Conservation (phyloP, 2,329 filamentous ascomycete genomes). For the Ophiostoma novo-ulmi region DNA sequence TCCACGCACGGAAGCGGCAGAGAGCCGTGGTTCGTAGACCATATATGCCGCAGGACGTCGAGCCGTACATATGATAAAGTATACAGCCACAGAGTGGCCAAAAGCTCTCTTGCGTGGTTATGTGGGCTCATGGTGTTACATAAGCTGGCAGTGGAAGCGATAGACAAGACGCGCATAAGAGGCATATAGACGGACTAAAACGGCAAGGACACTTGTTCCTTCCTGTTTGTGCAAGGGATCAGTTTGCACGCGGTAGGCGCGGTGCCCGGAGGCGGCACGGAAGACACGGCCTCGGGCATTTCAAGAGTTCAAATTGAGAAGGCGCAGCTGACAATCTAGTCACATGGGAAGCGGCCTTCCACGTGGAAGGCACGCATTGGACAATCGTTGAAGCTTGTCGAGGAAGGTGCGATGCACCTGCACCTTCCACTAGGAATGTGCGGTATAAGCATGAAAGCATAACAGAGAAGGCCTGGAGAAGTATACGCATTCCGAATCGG, state of each 20-base stretch:
- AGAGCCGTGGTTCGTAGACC: neutral
- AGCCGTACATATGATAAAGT: too few species aligned
- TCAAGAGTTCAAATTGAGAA: neutral
- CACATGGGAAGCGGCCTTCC: neutral
- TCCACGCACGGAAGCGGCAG: neutral
- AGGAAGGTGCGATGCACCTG: constrained; percentile 8
- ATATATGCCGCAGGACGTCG: neutral
- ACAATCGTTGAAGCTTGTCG: neutral
- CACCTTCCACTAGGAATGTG: neutral
- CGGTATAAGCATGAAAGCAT: neutral
- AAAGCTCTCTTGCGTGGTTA: neutral
- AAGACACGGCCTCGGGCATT: neutral
- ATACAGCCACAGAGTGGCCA: neutral
- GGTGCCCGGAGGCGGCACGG: neutral
- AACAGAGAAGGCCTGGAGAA: neutral
- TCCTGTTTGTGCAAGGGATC: neutral
- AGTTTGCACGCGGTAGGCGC: neutral
- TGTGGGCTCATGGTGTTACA: neutral
- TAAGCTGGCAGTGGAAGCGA: neutral
- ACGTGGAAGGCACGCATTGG: neutral
- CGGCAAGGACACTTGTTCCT: neutral
- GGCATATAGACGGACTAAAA: neutral
- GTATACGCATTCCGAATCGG: neutral
- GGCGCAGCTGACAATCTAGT: neutral
- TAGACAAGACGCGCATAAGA: neutral